A percentile compares a stretch with the other conserved stretches of the same genome.
phyloP scores from a whole-genome alignment of 169 alveolate genomes.

The Plasmodium malariae region DNA sequence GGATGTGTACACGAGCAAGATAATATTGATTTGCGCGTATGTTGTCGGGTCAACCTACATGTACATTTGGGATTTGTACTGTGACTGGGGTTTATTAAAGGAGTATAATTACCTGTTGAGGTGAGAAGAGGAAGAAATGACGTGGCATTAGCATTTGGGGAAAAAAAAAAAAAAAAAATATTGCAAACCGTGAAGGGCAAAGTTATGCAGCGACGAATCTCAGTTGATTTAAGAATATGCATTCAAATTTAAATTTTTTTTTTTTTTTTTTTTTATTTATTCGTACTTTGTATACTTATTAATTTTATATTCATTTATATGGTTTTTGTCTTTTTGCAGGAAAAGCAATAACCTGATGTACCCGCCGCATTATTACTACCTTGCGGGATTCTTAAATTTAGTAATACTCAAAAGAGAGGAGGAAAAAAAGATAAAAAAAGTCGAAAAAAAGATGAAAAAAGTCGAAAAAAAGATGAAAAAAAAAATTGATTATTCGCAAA shows the following conservation, averaged over 20 bases:
- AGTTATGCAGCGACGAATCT: not conserved
- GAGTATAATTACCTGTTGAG: slow-evolving; percentile 78
- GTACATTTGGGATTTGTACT: slow-evolving; percentile 90
- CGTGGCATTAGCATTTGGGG: not conserved
- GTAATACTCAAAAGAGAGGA: slow-evolving; percentile 3
- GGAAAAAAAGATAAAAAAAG: not conserved
- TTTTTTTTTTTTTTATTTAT: too few species aligned
- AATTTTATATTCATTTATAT: not conserved
- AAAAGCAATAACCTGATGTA: slow-evolving; percentile 77
- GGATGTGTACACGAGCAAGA: slow-evolving; percentile 77
- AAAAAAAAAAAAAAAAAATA: not conserved
- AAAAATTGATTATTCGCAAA: too few species aligned
- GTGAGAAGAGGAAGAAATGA: slow-evolving; percentile 18
- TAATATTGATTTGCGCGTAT: slow-evolving; percentile 85
- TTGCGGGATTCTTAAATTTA: slow-evolving; percentile 79
- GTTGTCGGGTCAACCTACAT: slow-evolving; percentile 87
- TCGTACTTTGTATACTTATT: not conserved
- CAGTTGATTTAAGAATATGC: too few species aligned
- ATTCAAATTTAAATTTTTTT: too few species aligned
- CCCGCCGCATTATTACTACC: slow-evolving; percentile 80
- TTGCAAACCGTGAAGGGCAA: not conserved
- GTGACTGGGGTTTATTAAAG: slow-evolving; percentile 91
- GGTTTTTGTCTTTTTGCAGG: slow-evolving; percentile 9
- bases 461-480: too few species aligned
- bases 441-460: too few species aligned